phyloP scores from a whole-genome alignment of 2,329 filamentous ascomycete species.

The Sporothrix luriei region DNA sequence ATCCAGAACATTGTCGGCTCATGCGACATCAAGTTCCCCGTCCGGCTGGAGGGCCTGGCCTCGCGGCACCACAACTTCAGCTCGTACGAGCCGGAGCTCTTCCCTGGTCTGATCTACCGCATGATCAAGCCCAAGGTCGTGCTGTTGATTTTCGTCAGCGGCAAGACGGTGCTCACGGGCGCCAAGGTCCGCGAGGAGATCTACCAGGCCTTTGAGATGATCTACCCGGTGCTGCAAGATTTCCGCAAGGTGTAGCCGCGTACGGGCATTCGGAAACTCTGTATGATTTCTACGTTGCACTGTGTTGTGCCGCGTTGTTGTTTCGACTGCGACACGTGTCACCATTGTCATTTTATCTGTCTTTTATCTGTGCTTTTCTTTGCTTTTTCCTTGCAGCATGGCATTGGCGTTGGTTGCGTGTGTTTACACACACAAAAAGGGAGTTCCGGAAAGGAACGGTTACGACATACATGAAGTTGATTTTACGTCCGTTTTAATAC shows the following conservation, averaged over 20 bases:
- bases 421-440: background rate
- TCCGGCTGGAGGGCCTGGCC: constrained; percentile 91
- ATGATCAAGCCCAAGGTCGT: constrained; percentile 99
- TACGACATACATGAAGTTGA: constrained; percentile 1
- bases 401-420: constrained; percentile 6
- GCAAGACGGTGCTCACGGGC: constrained; percentile 96
- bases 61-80: constrained; percentile 99
- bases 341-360: background rate
- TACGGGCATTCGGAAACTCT: background rate
- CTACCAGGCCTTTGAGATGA: constrained; percentile 94
- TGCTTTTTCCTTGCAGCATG: constrained; percentile 8
- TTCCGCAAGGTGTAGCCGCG: constrained; percentile 59
- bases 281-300: background rate
- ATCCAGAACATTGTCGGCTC: constrained; percentile 99
- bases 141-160: constrained; percentile 94
- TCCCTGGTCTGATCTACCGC: constrained; percentile 98
- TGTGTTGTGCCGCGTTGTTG: background rate
- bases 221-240: constrained; percentile 88
- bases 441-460: constrained; percentile 14
- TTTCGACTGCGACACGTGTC: background rate
- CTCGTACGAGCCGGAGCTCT: constrained; percentile 97
- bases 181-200: constrained; percentile 99
- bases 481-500: constrained; percentile 9
- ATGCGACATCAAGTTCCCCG: constrained; percentile 99
- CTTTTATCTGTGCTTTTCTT: background rate